Conservation (phyloP, 2,329 filamentous ascomycete genomes). For the Colletotrichum simmondsii region DNA sequence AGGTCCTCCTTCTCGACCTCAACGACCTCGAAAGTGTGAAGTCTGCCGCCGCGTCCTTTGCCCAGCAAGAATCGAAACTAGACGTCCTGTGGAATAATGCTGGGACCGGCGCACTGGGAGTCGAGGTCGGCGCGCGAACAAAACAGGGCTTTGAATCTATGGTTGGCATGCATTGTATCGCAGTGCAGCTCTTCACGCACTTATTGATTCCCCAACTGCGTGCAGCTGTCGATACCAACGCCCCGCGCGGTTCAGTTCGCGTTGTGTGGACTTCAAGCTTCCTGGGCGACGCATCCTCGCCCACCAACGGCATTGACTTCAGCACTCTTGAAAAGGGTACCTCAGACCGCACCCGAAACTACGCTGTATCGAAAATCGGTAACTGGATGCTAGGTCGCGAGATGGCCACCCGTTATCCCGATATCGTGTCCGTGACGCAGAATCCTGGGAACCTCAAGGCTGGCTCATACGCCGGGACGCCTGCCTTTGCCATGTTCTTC, state of each 20-base stretch:
- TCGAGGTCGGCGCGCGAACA: slow-evolving; percentile 38
- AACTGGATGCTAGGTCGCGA: slow-evolving; percentile 46
- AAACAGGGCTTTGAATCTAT: slow-evolving; percentile 46
- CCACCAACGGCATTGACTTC: slow-evolving; percentile 43
- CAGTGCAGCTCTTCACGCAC: slow-evolving; percentile 45
- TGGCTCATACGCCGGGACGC: slow-evolving; percentile 37
- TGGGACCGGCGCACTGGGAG: slow-evolving; percentile 37
- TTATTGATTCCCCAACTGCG: slow-evolving; percentile 47
- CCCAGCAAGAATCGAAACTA: slow-evolving; percentile 48
- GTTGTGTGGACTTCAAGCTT: slow-evolving; percentile 46
- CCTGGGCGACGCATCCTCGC: slow-evolving; percentile 39
- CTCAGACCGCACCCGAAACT: slow-evolving; percentile 41
- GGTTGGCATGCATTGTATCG: slow-evolving; percentile 48
- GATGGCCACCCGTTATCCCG: slow-evolving; percentile 40
- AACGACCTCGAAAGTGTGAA: slow-evolving; percentile 53
- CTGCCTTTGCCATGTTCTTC: slow-evolving; percentile 15
- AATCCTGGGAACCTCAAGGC: slow-evolving; percentile 49
- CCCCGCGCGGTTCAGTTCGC: slow-evolving; percentile 38
- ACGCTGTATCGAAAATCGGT: slow-evolving; percentile 47
- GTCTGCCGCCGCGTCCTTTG: slow-evolving; percentile 48
- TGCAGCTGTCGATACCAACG: slow-evolving; percentile 36
- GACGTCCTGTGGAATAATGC: slow-evolving; percentile 57
- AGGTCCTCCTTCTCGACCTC: slow-evolving; percentile 51
- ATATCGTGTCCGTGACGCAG: slow-evolving; percentile 44
- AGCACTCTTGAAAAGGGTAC: slow-evolving; percentile 37